Base-by-base conservation (phyloP, 768 basidiomycete species). In the Mycena epipterygia region DNA sequence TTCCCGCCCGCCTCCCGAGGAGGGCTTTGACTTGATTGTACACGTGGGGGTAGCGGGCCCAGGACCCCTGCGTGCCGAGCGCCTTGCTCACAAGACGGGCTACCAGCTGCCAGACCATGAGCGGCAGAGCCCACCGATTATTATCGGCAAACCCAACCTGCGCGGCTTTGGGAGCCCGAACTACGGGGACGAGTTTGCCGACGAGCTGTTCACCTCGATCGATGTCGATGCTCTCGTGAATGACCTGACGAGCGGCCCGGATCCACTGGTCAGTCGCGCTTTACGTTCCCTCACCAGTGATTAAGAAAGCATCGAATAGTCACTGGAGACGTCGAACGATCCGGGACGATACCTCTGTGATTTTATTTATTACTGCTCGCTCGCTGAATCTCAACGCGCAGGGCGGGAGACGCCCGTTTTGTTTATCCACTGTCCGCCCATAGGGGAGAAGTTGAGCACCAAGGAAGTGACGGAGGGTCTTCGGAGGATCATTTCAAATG, bases 281-380 rank as follows among this genome's bases (percentile, higher is more conserved):
- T 16, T 33, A 3, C 46, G 25, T 21, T 33, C 16, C 4, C 23
- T 19, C 13, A 5, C 19, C n/a, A 16, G 13, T 9, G 14, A 44
- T 25, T 32, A n/a, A 48, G 29, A 21, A 4, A 35, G 11, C 17
- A 30, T 41, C 17, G 11, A 23, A 27, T 53, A 68, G 60, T 16
- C 61, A 29, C 11, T 68, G 23, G 49, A 90, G 76, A 86, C 90
- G 23, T 93, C 92, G 3, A 87, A 90, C 85, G 93, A 94, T 76
- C 90, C 92, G 19, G 93, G 92, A 0, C 91, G 92, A 77, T 94
- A 90, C 78, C 80, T 93, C 14, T 92, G 90, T 76, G 93, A 94
- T 80, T 94, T 91, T 78, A 87, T 91, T 68, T 93, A 91, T 77
- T 94, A 92, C 75, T 91, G 91, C 76, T 93, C 91, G 13, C 85